phyloP scores from a whole-genome alignment of 202 grass and related monocot species.

The Zizania palustris region DNA sequence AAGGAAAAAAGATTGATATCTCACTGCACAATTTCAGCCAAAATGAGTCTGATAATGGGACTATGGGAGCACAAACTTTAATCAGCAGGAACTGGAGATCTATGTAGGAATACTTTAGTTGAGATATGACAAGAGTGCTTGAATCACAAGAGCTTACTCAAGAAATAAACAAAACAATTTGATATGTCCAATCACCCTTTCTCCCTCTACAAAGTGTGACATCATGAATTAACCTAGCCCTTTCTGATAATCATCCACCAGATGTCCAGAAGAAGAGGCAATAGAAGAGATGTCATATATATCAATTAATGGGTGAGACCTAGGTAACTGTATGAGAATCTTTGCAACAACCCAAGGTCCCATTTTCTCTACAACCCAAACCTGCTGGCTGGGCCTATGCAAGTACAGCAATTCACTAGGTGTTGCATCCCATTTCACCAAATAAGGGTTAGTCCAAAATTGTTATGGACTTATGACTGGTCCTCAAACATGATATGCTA shows the following conservation, averaged over 20 bases:
- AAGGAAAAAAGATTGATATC: not conserved
- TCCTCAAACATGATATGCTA: conserved; percentile 22
- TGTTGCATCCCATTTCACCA: not conserved
- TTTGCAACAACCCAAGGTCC: not conserved
- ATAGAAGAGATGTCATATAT: not conserved
- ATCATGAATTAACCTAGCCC: conserved; percentile 25
- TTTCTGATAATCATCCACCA: conserved; percentile 22
- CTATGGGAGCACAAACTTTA: not conserved
- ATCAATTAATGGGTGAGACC: too few relatives aligned
- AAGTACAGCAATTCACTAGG: not conserved
- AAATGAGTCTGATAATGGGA: conserved; percentile 25
- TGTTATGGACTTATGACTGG: not conserved
- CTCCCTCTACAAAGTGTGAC: conserved; percentile 27
- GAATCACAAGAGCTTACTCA: conserved; percentile 36
- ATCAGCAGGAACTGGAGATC: not conserved
- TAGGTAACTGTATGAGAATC: not conserved
- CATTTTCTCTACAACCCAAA: conserved; percentile 5
- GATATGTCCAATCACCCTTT: conserved; percentile 21
- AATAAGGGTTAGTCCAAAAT: not conserved
- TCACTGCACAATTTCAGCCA: conserved; percentile 21
- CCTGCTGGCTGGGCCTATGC: not conserved
- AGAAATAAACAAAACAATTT: conserved; percentile 23
- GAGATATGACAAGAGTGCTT: not conserved
- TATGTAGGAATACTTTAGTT: conserved; percentile 10
- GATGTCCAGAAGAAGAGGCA: conserved; percentile 19